Conservation (phyloP, 805 yeast species). For the Pichia gijzeniarum region DNA sequence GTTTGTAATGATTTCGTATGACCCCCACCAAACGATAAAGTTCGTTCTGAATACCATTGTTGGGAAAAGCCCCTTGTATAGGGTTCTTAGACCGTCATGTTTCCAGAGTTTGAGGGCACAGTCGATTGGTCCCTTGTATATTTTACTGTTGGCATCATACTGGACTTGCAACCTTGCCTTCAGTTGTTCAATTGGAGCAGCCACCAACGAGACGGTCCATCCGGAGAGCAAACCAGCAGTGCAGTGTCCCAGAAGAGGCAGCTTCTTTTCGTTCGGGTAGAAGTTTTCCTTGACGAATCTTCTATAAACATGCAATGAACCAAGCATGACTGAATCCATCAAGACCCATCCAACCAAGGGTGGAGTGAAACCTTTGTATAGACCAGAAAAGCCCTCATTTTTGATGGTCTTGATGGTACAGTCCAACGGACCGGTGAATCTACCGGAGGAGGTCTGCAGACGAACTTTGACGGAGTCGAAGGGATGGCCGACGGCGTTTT, state of each 20-base stretch:
- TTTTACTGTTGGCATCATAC: constrained; percentile 64
- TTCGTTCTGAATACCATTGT: constrained; percentile 85
- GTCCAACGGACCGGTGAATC: constrained; percentile 77
- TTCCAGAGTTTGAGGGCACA: constrained; percentile 55
- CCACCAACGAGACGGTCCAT: constrained; percentile 89
- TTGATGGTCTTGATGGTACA: constrained; percentile 65
- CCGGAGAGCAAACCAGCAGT: constrained; percentile 82
- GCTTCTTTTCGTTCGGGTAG: constrained; percentile 51
- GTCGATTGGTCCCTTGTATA: constrained; percentile 75
- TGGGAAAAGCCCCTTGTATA: constrained; percentile 76
- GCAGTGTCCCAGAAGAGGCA: constrained; percentile 71
- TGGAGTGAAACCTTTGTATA: constrained; percentile 88
- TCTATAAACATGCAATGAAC: constrained; percentile 75
- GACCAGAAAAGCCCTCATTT: constrained; percentile 72
- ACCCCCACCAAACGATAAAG: constrained; percentile 92
- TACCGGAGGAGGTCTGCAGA: constrained; percentile 58
- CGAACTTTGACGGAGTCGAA: constrained; percentile 88
- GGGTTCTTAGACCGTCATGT: constrained; percentile 61
- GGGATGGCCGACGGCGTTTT: constrained; percentile 89
- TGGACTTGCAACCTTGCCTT: constrained; percentile 88
- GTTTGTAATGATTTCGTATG: constrained; percentile 72
- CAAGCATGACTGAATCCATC: constrained; percentile 90
- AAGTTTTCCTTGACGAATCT: constrained; percentile 57
- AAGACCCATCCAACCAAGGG: constrained; percentile 90
- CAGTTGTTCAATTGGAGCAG: constrained; percentile 88